Percentiles rank a stretch among this genome's conserved stretches.
Conservation (phyloP, 2,329 filamentous ascomycete species). For the Pseudocercospora crystallina region DNA sequence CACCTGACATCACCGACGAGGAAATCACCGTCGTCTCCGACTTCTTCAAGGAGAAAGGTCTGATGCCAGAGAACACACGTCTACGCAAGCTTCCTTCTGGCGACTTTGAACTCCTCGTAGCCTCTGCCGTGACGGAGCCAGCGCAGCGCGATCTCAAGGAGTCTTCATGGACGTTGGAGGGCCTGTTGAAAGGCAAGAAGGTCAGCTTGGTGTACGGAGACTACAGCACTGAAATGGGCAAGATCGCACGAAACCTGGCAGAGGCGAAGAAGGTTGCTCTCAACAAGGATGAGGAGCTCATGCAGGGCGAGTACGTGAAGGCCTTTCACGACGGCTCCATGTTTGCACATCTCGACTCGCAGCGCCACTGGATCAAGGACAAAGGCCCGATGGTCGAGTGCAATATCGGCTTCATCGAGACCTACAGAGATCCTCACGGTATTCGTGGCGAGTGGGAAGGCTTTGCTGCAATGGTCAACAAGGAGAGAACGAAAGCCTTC, state of each 20-base stretch:
- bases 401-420: constrained; percentile 57
- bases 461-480: constrained; percentile 68
- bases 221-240: constrained; percentile 47
- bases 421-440: constrained; percentile 56
- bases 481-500: constrained; percentile 86
- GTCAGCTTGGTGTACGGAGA: constrained; percentile 48
- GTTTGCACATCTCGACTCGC: constrained; percentile 51
- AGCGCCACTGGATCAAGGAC: constrained; percentile 55
- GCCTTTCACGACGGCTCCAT: constrained; percentile 53
- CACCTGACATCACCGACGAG: constrained; percentile 47
- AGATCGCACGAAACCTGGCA: constrained; percentile 46
- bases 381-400: constrained; percentile 53
- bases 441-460: constrained; percentile 55
- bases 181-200: constrained; percentile 45
- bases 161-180: constrained; percentile 47
- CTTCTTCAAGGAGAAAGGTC: constrained; percentile 47
- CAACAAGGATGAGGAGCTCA: constrained; percentile 46
- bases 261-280: constrained; percentile 50
- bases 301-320: constrained; percentile 50
- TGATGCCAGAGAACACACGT: constrained; percentile 53
- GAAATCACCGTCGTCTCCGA: constrained; percentile 49
- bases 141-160: constrained; percentile 44
- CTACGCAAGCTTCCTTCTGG: constrained; percentile 45
- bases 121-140: constrained; percentile 45
- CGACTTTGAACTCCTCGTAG: constrained; percentile 50